phyloP scores from a whole-genome alignment of 257 asterid species.

The Anisodus acutangulus region DNA sequence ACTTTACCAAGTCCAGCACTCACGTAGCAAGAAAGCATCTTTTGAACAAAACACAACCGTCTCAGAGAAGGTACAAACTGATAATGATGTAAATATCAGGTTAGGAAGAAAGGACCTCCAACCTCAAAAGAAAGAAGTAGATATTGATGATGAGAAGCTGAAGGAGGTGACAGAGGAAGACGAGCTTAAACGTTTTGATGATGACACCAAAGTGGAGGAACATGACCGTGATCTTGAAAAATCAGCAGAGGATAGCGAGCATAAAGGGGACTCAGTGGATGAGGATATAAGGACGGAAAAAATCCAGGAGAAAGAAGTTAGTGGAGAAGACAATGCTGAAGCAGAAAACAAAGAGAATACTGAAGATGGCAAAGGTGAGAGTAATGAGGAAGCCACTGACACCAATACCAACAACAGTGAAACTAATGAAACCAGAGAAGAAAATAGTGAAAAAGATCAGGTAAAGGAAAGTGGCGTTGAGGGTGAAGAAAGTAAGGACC shows the following conservation, averaged over 20 bases:
- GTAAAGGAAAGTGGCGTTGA: conserved; percentile 35
- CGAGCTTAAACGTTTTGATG: conserved; percentile 53
- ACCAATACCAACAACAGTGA: not conserved
- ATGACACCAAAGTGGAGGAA: conserved; percentile 62
- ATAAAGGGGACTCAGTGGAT: conserved; percentile 35
- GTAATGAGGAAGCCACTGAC: conserved; percentile 36
- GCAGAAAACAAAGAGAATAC: conserved; percentile 35
- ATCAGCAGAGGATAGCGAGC: conserved; percentile 49
- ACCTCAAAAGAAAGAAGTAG: conserved; percentile 54
- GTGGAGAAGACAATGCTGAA: conserved; percentile 39
- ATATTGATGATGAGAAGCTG: conserved; percentile 47
- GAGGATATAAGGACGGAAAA: conserved; percentile 44
- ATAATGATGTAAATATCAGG: conserved; percentile 40
- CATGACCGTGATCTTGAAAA: conserved; percentile 54
- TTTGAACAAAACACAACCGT: conserved; percentile 37
- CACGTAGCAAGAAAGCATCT: conserved; percentile 58
- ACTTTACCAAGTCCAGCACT: conserved; percentile 87
- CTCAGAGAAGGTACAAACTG: conserved; percentile 44
- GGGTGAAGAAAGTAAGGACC: conserved; percentile 35
- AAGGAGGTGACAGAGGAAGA: conserved; percentile 52
- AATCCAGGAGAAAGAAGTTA: conserved; percentile 34
- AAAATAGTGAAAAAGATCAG: conserved; percentile 33
- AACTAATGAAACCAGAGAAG: not conserved
- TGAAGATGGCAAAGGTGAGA: conserved; percentile 34
- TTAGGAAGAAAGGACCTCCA: conserved; percentile 81